These are phyloP conservation scores for Tylopilus vinaceipallidus DNA, from an alignment of 768 basidiomycete species.

Conservation along the genomic window DNA sequence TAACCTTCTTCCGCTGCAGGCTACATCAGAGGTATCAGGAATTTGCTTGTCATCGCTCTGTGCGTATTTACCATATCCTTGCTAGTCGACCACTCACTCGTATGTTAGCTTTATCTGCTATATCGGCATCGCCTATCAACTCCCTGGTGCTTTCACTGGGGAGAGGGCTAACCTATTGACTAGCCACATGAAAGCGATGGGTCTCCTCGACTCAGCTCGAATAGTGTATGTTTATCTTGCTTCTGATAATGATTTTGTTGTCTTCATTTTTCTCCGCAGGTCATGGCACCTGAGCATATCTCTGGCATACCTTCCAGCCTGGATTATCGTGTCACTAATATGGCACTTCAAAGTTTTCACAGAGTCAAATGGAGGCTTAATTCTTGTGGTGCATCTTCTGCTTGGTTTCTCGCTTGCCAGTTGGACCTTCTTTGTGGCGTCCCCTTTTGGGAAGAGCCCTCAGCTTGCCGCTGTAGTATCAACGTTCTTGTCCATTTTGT, in stretches of 20 bases:
- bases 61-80: slow-evolving; percentile 30
- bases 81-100: neutral
- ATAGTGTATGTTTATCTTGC: slow-evolving; percentile 42
- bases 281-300: slow-evolving; percentile 70
- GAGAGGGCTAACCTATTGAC: slow-evolving; percentile 68
- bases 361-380: slow-evolving; percentile 53
- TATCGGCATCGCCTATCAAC: slow-evolving; percentile 74
- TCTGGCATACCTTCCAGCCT: slow-evolving; percentile 70
- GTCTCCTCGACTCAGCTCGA: slow-evolving; percentile 66
- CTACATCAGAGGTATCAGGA: slow-evolving; percentile 60
- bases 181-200: slow-evolving; percentile 78
- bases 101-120: slow-evolving; percentile 59
- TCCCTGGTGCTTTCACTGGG: slow-evolving; percentile 65
- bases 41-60: slow-evolving; percentile 66
- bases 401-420: slow-evolving; percentile 65
- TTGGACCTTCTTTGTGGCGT: slow-evolving; percentile 70
- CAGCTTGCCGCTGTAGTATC: slow-evolving; percentile 67
- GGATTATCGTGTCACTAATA: slow-evolving; percentile 62
- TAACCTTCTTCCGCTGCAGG: slow-evolving; percentile 39
- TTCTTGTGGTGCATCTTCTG: slow-evolving; percentile 64
- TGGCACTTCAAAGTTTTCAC: slow-evolving; percentile 72
- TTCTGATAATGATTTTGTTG: neutral
- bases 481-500: slow-evolving; percentile 62
- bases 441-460: slow-evolving; percentile 70
- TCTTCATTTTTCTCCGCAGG: slow-evolving; percentile 18